Evolutionary conservation across 257 asterid species (phyloP).

Genomic region (Jacaranda mimosifolia): DNA sequence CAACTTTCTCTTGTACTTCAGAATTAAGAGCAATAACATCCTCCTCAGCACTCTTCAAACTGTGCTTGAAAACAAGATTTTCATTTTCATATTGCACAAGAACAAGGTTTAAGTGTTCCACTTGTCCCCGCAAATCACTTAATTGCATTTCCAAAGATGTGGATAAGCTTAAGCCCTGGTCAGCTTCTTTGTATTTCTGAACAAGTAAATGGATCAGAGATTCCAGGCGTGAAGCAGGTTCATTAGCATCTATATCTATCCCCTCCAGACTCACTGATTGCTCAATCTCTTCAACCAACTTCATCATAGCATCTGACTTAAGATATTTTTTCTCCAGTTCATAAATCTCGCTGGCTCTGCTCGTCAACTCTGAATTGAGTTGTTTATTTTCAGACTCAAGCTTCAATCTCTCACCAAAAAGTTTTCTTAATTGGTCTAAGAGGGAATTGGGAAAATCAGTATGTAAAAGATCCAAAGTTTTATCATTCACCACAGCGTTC

Average conservation of each 20-base stretch:
- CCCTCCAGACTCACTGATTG: conserved; percentile 63
- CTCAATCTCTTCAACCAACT: conserved; percentile 66
- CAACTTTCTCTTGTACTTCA: conserved; percentile 66
- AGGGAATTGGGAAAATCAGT: conserved; percentile 53
- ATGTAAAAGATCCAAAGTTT: conserved; percentile 54
- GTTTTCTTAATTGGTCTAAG: conserved; percentile 58
- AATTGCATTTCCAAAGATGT: conserved; percentile 62
- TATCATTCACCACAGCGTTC: conserved; percentile 46
- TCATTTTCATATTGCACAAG: conserved; percentile 72
- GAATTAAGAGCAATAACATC: conserved; percentile 54
- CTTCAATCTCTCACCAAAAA: conserved; percentile 60
- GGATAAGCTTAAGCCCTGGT: conserved; percentile 55
- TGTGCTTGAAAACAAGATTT: conserved; percentile 64
- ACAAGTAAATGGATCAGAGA: conserved; percentile 65
- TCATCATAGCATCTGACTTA: conserved; percentile 56
- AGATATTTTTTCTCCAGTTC: conserved; percentile 61
- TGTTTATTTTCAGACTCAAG: conserved; percentile 62
- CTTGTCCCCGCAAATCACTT: conserved; percentile 60
- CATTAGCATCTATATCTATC: conserved; percentile 42
- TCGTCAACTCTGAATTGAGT: conserved; percentile 64
- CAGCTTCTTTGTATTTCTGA: conserved; percentile 68
- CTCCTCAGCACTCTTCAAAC: conserved; percentile 68
- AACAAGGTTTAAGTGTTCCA: conserved; percentile 59
- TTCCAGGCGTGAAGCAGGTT: conserved; percentile 65
- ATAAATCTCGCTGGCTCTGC: conserved; percentile 57